These are phyloP conservation scores for Lactarius quietus DNA, from an alignment of 768 basidiomycete species.

Conservation along the genomic window DNA sequence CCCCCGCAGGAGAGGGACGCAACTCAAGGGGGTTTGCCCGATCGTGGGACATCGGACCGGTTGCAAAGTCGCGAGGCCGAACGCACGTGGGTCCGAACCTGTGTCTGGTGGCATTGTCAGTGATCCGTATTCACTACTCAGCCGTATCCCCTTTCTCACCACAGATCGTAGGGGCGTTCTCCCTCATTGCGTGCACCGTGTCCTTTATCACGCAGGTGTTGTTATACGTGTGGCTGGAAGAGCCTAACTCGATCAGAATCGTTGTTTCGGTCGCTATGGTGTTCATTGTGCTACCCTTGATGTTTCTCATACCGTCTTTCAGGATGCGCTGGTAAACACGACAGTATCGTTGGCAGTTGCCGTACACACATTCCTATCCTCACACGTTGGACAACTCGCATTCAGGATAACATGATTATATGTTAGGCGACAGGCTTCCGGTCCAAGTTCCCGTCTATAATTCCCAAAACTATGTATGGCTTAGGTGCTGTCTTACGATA, in stretches of 20 bases:
- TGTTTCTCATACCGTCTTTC: slow-evolving; percentile 8
- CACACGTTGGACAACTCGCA: background rate
- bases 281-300: slow-evolving; percentile 8
- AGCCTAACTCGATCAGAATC: slow-evolving; percentile 9
- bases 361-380: background rate
- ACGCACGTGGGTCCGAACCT: slow-evolving; percentile 4
- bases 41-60: slow-evolving; percentile 11
- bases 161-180: slow-evolving; percentile 11
- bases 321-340: background rate
- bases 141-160: background rate
- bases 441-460: too few species aligned
- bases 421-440: background rate
- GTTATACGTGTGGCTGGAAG: slow-evolving; percentile 18
- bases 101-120: slow-evolving; percentile 24
- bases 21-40: slow-evolving; percentile 16
- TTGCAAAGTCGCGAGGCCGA: slow-evolving; percentile 10
- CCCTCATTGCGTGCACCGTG: background rate
- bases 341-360: background rate
- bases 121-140: background rate
- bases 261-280: slow-evolving; percentile 10
- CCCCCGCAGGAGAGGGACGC: slow-evolving; percentile 5
- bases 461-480: too few species aligned
- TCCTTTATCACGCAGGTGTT: slow-evolving; percentile 10
- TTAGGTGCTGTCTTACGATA: too few species aligned
- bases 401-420: background rate